Evolutionary conservation across 495 filamentous ascomycete genomes (phyloP), one percentile per base, ranked within the genome.

Genomic region (Penicillium taxi): DNA sequence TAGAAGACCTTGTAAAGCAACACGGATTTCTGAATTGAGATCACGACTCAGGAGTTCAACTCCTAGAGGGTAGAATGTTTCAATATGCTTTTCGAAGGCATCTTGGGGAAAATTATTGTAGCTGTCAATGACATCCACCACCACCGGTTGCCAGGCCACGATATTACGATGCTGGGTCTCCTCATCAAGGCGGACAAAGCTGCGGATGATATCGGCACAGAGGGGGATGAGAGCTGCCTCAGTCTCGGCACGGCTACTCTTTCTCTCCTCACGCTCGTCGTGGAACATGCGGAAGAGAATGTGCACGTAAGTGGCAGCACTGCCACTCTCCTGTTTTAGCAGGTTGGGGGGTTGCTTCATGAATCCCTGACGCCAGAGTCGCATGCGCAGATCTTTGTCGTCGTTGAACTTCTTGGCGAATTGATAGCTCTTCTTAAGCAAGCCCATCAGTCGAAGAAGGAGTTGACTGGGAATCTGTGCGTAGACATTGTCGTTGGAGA

Each of bases 341-440:
- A 99, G 63, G 53, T 99, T 99, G 4, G 91, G 91, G 21, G 93
- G 93, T 55, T 96, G 89, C 63, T 94, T 96, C 91, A 99, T 99
- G 73, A 96, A 99, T 5, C 91, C 91, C 52, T 99, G 93, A 16
- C 85, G 70, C 88, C 90, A 96, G 6, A 99, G 67, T 24, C 86
- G 76, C 78, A 93, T 94, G 13, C 91, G 78, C 18, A 99, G 69
- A 42, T 96, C 93, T 57, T 94, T 93, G 64, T 99, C 88, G 41
- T 82, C 82, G 59, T 99, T 99, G 72, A 99, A 99, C 42, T 81
- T 84, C 56, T 90, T 89, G 9, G 93, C 91, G 45, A 99, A 99
- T 20, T 85, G 77, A 64, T 93, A 96, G 26, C 81, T 87, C 63
- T 91, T 90, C 61, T 96, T 96, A 13, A 99, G 64, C 4, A 96